These are phyloP conservation scores for Scedosporium aurantiacum DNA, from an alignment of 2,329 filamentous ascomycete genomes.

Conservation along the genomic window DNA sequence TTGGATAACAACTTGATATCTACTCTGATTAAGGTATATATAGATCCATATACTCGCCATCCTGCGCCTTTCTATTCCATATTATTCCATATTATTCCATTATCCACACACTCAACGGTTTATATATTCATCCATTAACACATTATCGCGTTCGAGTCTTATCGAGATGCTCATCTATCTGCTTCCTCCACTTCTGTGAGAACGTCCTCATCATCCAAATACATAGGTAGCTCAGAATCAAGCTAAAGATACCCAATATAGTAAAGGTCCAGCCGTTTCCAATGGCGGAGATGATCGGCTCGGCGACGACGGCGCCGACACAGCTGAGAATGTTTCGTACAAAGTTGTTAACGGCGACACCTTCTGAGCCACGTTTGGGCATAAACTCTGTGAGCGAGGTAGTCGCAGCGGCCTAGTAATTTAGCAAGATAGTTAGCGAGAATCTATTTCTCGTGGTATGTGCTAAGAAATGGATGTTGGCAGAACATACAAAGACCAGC, in stretches of 20 bases:
- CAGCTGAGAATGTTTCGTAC: conserved; percentile 69
- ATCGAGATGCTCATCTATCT: conserved; percentile 42
- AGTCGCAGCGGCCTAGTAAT: conserved; percentile 44
- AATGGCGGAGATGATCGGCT: conserved; percentile 59
- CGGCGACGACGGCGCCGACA: conserved; percentile 56
- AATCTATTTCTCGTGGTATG: background rate
- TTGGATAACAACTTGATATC: background rate
- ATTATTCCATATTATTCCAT: no score
- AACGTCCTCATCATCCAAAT: conserved; percentile 52
- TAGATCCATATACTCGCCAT: background rate
- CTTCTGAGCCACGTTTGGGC: conserved; percentile 56
- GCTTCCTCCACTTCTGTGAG: conserved; percentile 50
- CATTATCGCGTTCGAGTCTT: background rate
- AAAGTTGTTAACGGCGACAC: conserved; percentile 75
- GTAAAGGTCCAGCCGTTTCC: conserved; percentile 72
- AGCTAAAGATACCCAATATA: conserved; percentile 36
- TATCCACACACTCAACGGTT: background rate
- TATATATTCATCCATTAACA: background rate
- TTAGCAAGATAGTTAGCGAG: conserved; percentile 8
- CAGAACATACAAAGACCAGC: conserved; percentile 55
- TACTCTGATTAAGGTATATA: background rate
- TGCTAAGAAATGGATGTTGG: background rate
- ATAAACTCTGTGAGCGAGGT: conserved; percentile 84
- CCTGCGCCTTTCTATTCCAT: background rate
- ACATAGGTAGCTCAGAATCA: conserved; percentile 43